These are phyloP conservation scores for Diddensiella transvaalensis DNA, from an alignment of 805 yeast genomes.

Conservation along the genomic window DNA sequence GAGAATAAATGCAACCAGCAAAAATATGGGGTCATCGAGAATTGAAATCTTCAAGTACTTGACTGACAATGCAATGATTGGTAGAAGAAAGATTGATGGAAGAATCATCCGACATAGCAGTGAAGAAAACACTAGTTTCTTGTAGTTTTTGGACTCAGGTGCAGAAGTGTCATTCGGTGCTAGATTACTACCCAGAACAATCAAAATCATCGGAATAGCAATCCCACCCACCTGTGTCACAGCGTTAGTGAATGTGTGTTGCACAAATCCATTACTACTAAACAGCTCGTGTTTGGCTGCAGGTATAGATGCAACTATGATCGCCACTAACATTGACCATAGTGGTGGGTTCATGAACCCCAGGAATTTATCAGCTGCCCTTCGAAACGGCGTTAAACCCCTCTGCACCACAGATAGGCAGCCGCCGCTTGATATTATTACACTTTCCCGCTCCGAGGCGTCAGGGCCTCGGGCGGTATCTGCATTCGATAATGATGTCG, in stretches of 20 bases:
- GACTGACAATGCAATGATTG: slow-evolving; percentile 50
- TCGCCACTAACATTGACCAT: slow-evolving; percentile 59
- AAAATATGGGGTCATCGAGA: slow-evolving; percentile 54
- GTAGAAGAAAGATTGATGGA: slow-evolving; percentile 53
- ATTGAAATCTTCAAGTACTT: slow-evolving; percentile 47
- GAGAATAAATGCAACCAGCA: slow-evolving; percentile 54
- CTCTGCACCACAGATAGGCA: not conserved
- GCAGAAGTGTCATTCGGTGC: slow-evolving; percentile 51
- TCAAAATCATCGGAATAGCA: slow-evolving; percentile 58
- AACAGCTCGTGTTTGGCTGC: slow-evolving; percentile 45
- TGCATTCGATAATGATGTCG: not conserved
- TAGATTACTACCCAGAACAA: slow-evolving; percentile 59
- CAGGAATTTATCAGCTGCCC: slow-evolving; percentile 9
- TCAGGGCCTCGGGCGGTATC: not conserved
- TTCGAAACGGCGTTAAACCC: not conserved
- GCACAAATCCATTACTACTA: slow-evolving; percentile 43
- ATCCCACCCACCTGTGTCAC: slow-evolving; percentile 52
- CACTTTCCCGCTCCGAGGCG: not conserved
- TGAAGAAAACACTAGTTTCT: slow-evolving; percentile 48
- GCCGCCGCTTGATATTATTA: not conserved
- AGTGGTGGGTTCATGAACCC: slow-evolving; percentile 60
- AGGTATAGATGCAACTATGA: slow-evolving; percentile 56
- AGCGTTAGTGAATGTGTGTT: slow-evolving; percentile 51
- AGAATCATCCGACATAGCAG: slow-evolving; percentile 56
- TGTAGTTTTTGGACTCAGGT: slow-evolving; percentile 37